A percentile compares a stretch with the other conserved stretches of the same genome.
Evolutionary conservation across 2,329 filamentous ascomycete species (phyloP).

Genomic region (Calonectria fujianensis): DNA sequence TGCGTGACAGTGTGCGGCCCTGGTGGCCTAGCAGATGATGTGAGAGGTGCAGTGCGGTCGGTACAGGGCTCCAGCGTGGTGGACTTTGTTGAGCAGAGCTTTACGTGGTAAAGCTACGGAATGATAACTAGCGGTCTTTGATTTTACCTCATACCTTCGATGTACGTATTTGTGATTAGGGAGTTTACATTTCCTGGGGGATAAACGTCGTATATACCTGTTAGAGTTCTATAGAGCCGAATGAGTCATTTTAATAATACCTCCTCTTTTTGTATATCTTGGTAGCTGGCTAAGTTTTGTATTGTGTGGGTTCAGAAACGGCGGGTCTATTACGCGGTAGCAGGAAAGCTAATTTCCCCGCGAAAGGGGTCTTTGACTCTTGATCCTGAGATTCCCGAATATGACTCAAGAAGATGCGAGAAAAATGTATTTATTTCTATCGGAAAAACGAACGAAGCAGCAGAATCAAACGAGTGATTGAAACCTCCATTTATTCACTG

Average conservation of each 20-base stretch:
- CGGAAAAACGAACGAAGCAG: too few relatives aligned
- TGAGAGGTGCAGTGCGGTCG: slow-evolving; percentile 79
- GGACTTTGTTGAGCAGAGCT: slow-evolving; percentile 86
- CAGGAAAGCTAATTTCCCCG: neutral
- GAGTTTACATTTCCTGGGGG: slow-evolving; percentile 45
- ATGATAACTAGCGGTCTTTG: slow-evolving; percentile 18
- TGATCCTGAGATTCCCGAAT: neutral
- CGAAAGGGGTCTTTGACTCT: neutral
- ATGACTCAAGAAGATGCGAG: neutral
- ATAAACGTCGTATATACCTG: slow-evolving; percentile 43
- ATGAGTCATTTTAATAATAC: neutral
- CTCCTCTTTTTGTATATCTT: neutral
- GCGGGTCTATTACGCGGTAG: too few relatives aligned
- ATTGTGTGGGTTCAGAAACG: too few relatives aligned
- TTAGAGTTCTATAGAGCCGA: slow-evolving; percentile 46
- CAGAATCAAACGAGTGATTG: too few relatives aligned
- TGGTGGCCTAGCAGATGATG: slow-evolving; percentile 84
- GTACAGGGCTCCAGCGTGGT: slow-evolving; percentile 79
- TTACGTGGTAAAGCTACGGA: slow-evolving; percentile 73
- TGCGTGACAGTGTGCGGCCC: slow-evolving; percentile 88
- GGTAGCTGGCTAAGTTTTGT: neutral
- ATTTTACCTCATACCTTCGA: slow-evolving; percentile 49
- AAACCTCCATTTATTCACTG: neutral
- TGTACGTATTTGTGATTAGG: slow-evolving; percentile 54
- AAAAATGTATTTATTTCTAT: neutral